Conservation (phyloP, 2,329 filamentous ascomycete species). For the Neophaeococcomyces mojaviensis region DNA sequence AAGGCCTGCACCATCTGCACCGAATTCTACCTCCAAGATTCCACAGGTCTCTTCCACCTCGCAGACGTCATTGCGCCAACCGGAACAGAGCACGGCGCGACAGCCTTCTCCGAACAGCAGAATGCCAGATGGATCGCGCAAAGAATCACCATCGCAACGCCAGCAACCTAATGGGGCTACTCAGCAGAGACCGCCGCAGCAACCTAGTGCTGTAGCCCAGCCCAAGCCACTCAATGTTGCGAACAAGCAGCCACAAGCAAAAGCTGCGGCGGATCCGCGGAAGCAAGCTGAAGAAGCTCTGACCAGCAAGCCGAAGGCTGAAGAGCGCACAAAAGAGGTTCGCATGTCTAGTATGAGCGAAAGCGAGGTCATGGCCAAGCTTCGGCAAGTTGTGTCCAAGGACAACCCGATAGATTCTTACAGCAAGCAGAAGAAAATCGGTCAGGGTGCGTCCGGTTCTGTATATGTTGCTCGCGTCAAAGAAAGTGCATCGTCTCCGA, state of each 20-base stretch:
- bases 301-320: constrained; percentile 66
- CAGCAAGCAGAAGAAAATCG: constrained; percentile 99
- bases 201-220: constrained; percentile 41
- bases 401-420: constrained; percentile 92
- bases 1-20: constrained; percentile 72
- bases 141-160: constrained; percentile 30
- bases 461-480: constrained; percentile 97
- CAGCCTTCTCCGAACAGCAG: constrained; percentile 31
- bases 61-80: constrained; percentile 28
- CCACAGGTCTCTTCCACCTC: constrained; percentile 24
- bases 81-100: constrained; percentile 27
- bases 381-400: constrained; percentile 90
- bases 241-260: constrained; percentile 50
- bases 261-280: constrained; percentile 57
- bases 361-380: constrained; percentile 90
- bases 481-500: constrained; percentile 71
- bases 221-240: constrained; percentile 76
- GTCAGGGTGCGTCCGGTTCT: constrained; percentile 93
- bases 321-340: constrained; percentile 79
- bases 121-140: constrained; percentile 29
- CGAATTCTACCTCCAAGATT: constrained; percentile 23
- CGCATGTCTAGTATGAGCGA: constrained; percentile 99
- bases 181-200: constrained; percentile 49
- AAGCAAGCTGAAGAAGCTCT: constrained; percentile 87
- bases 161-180: constrained; percentile 36